Base-by-base conservation (phyloP, 768 basidiomycete species). In the Tylopilus sp. region DNA sequence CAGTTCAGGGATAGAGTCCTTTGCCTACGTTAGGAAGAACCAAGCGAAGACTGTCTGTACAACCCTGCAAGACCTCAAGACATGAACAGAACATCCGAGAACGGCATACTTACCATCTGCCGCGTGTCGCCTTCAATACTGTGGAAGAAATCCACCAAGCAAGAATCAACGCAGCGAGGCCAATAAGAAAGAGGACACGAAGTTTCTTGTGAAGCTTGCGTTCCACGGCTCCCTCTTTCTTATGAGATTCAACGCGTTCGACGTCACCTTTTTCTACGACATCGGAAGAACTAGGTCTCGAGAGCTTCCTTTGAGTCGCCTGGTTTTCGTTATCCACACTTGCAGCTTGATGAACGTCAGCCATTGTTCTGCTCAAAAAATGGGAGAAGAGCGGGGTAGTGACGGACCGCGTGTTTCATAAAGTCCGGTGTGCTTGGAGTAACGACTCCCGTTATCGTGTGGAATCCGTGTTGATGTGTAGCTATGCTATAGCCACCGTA, bases 71-170 rank as follows among this genome's bases (percentile, higher is more conserved):
- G 33, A 26, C 17, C 24, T 26, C 22, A 55, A 52, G 56, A 57
- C 38, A 42, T 19, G 12, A 31, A 28, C 4, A 36, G 17, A 21
- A 19, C 17, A 47, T 22, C 22, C 4, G 26, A 54, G 24, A 54
- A 58, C 25, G 29, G 33, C 14, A 44, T 37, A 53, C 74, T 55
- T 71, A 82, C 88, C 90, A 93, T 73, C 88, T 77, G 68, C 81
- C 84, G 48, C 90, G 81, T 4, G 91, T 92, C 6, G 77, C 82
- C 49, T 74, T 60, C 45, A 92, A 70, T 13, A 90, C 66, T 0
- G 82, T 90, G 10, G 90, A 72, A 54, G 85, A 86, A 31, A 93
- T 84, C 90, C 90, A 93, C 90, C 90, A 93, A 37, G 80, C 90
- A 38, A 92, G 73, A 58, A 93, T 89, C 45, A 85, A 65, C 13